A percentile compares a stretch with the other conserved stretches of the same genome.
phyloP scores from a whole-genome alignment of 257 asterid species.

The Solanum piurae region DNA sequence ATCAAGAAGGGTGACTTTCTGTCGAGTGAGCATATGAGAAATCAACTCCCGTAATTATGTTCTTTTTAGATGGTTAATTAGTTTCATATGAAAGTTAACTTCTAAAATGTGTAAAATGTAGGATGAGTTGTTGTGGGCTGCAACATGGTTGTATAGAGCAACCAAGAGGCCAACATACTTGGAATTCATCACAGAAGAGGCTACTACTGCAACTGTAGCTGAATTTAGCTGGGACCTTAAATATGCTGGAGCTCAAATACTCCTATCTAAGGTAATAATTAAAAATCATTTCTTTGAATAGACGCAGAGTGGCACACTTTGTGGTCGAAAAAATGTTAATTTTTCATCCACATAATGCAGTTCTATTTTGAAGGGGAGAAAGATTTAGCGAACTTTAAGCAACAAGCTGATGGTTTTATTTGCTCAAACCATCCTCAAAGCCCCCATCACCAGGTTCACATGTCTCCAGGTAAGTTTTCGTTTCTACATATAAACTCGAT shows the following conservation, averaged over 20 bases:
- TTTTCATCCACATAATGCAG: slow-evolving; percentile 14
- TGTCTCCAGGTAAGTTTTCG: slow-evolving; percentile 44
- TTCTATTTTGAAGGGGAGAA: slow-evolving; percentile 38
- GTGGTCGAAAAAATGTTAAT: not conserved
- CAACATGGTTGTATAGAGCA: slow-evolving; percentile 72
- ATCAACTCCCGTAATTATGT: not conserved
- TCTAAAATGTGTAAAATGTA: slow-evolving; percentile 5
- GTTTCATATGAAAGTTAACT: not conserved
- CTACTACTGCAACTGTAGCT: slow-evolving; percentile 38
- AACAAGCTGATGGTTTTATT: slow-evolving; percentile 59
- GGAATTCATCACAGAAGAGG: slow-evolving; percentile 47
- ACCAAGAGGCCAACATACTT: slow-evolving; percentile 32
- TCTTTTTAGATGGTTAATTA: not conserved
- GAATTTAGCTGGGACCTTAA: slow-evolving; percentile 93
- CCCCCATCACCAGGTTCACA: slow-evolving; percentile 49
- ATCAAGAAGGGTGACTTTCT: not conserved
- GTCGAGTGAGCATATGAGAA: not conserved
- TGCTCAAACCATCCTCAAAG: slow-evolving; percentile 63
- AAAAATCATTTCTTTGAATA: not conserved
- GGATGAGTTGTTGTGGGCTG: slow-evolving; percentile 94
- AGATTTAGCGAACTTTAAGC: slow-evolving; percentile 35
- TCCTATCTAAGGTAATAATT: slow-evolving; percentile 41
- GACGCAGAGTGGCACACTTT: not conserved
- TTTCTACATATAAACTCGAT: not conserved
- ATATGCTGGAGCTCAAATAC: slow-evolving; percentile 67